Evolutionary conservation across 1,139 yeast species (phyloP).

Genomic region (Meyerozyma guilliermondii): DNA sequence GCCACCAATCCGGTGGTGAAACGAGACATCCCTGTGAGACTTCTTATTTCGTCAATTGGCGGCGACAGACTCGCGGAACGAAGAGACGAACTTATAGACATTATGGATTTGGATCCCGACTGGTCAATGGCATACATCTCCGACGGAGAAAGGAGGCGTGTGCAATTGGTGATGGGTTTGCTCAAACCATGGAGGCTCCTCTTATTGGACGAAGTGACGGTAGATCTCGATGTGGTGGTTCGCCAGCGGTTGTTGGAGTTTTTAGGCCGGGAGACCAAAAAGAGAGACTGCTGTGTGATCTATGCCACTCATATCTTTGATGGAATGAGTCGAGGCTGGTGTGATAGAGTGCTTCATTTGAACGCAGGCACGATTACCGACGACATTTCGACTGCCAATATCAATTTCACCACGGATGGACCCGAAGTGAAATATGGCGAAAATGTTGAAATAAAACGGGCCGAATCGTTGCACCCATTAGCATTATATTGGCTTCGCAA

Average conservation of each 20-base stretch:
- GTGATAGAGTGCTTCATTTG: constrained; percentile 78
- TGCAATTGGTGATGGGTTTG: constrained; percentile 90
- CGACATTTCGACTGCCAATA: constrained; percentile 21
- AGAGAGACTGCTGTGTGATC: constrained; percentile 64
- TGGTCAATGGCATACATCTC: constrained; percentile 94
- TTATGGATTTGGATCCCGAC: constrained; percentile 75
- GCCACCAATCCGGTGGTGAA: constrained; percentile 87
- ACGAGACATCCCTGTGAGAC: constrained; percentile 82
- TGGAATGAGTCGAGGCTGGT: constrained; percentile 81
- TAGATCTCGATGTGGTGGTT: constrained; percentile 90
- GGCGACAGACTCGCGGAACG: constrained; percentile 71
- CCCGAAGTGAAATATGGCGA: constrained; percentile 13
- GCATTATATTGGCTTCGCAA: constrained; percentile 60
- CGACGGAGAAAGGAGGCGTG: constrained; percentile 93
- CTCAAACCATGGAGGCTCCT: constrained; percentile 84
- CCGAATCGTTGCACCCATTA: constrained; percentile 62
- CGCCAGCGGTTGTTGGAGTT: constrained; percentile 69
- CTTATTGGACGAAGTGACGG: constrained; percentile 90
- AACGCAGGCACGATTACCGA: constrained; percentile 52
- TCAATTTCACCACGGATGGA: constrained; percentile 20
- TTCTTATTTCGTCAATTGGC: constrained; percentile 77
- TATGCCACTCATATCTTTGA: constrained; percentile 98
- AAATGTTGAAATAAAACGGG: constrained; percentile 18
- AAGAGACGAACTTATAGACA: constrained; percentile 65
- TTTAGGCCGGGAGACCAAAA: constrained; percentile 62